Evolutionary conservation across 345 rosid genomes (phyloP), one percentile per base, ranked within the genome.

Genomic region (Rubroshorea leprosula): DNA sequence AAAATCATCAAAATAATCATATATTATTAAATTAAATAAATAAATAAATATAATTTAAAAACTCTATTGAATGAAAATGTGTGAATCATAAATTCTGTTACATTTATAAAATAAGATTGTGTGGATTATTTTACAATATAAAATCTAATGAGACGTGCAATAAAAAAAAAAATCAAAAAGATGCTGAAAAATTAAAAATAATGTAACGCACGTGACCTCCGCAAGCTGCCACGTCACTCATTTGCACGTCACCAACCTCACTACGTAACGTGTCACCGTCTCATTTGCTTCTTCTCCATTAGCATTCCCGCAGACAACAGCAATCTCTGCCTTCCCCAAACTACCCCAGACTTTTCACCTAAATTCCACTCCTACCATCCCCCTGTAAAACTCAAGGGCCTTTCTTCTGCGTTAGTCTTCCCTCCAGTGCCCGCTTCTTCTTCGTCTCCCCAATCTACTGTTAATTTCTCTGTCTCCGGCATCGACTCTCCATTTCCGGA

Each of bases 401-500:
- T 35, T 35, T 35, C 12, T 13, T 13, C 41, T 35, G 41, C 41
- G 41, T 13, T 13, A 35, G 41, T 35, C 12, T 13, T 35, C 12
- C 12, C 41, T 35, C 41, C 41, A 35, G 41, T 35, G 41, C 41
- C 41, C 41, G 41, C 41, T 35, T n/a, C 41, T 35, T 35, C 41
- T 2, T 35, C 41, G 12, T 35, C 41, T 35, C 41, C 41, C 41
- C 5, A 35, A 35, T 35, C 41, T 10, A 35, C 41, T 6, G 41
- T 2, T 13, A 35, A 35, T 35, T 35, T 35, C 41, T 13, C 41
- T 1, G 12, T 35, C 41, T 35, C 41, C 41, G 41, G 3, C 11
- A 35, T 35, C 41, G 41, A 6, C 12, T 29, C 35, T 29, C 9
- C 35, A 29, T 29, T 29, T 35, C 9, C 41, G 38, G 81, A 78